Base-by-base conservation (phyloP, 2,329 filamentous ascomycete species). In the Colletotrichum echinochloae region DNA sequence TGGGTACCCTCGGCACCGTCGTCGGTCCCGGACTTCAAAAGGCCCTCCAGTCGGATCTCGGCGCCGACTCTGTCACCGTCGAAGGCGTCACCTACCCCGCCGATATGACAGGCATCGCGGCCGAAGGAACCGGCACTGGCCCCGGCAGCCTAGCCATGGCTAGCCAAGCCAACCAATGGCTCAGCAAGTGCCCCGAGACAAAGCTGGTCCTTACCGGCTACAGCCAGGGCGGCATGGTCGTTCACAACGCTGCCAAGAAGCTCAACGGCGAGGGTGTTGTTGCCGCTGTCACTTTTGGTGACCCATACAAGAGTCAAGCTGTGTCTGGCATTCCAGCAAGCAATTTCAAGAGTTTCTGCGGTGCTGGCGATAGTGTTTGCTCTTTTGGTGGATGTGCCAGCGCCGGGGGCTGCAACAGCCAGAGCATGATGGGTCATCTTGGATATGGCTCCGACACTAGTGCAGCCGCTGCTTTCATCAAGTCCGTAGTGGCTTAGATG, bases 31-130 rank as follows among this genome's bases (percentile, higher is more conserved):
- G 84, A 1, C 84, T 89, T 71, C 84, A 86, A 67, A 77, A 81
- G 39, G 82, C 82, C 3, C 76, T 89, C 1, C 80, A 79, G 20
- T 61, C 75, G 4, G 74, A 77, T 54, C 77, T 87, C 66, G 84
- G 83, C n/a, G 78, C 77, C 7, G 78, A 78, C 52, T 81, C 83
- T 60, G 75, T 88, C 9, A 82, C 83, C 3, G 81, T 88, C 14
- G 87, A 89, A 77, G 87, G 87, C 60, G 85, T 89, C 26, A 78
- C 84, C 30, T 89, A 89, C 74, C 77, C 82, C 1, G 87, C 87
- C 1, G 76, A 78, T 66, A 71, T 81, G 49, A 67, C 72, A 3
- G 86, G 86, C 0, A 86, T 86, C 71, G 76, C 85, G 14, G 77
- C 77, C 16, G 83, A 71, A 44, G 9, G 7, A 3, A 81, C 82